Evolutionary conservation across 2,329 filamentous ascomycete genomes (phyloP).

Genomic region (Myriosclerotinia curreyana): DNA sequence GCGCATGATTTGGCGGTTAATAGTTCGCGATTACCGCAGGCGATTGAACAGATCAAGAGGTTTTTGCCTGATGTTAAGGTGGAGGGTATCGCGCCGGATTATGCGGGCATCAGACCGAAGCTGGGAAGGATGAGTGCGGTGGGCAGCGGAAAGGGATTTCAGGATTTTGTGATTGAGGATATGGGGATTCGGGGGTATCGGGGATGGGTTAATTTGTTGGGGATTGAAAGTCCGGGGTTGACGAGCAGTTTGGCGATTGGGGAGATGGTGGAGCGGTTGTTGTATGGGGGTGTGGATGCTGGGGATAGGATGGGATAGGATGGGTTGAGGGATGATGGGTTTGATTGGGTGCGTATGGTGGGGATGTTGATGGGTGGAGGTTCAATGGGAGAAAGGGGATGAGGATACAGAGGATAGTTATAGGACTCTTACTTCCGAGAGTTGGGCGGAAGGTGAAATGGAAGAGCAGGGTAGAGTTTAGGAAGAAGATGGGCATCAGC

Average conservation of each 20-base stretch:
- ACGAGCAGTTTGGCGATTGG: conserved; percentile 85
- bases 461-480: too few species aligned
- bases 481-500: too few species aligned
- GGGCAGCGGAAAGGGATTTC: conserved; percentile 64
- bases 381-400: too few species aligned
- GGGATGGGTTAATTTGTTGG: conserved; percentile 86
- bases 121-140: conserved; percentile 59
- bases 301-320: neutral
- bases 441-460: too few species aligned
- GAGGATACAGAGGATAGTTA: too few species aligned
- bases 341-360: too few species aligned
- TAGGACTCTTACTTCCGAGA: too few species aligned
- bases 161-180: conserved; percentile 73
- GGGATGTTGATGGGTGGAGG: too few species aligned
- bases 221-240: conserved; percentile 89
- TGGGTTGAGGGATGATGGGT: too few species aligned
- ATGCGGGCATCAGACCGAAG: conserved; percentile 90
- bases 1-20: conserved; percentile 69
- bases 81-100: conserved; percentile 69
- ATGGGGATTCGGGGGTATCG: conserved; percentile 68
- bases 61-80: conserved; percentile 76
- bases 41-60: conserved; percentile 68
- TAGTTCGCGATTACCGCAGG: conserved; percentile 58
- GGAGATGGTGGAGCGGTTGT: conserved; percentile 61
- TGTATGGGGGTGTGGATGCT: conserved; percentile 31